Evolutionary conservation across 1,139 yeast genomes (phyloP).

Genomic region (Yamadazyma siamensis): DNA sequence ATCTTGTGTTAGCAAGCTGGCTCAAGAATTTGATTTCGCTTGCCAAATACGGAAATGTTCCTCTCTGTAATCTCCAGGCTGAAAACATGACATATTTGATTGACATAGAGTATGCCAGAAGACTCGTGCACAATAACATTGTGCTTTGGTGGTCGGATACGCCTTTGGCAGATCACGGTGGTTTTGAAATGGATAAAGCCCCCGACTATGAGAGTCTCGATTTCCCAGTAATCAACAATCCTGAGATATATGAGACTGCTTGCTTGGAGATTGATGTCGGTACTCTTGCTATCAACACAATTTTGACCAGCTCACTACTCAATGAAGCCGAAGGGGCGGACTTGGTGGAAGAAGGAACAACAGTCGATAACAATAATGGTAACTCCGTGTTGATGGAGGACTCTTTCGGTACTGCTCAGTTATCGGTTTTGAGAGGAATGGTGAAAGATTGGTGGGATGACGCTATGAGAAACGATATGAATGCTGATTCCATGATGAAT

Average conservation of each 20-base stretch:
- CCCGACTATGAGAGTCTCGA: slow-evolving; percentile 58
- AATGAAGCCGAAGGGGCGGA: slow-evolving; percentile 92
- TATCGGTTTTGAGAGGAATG: slow-evolving; percentile 66
- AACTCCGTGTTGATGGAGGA: slow-evolving; percentile 64
- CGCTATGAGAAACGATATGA: slow-evolving; percentile 63
- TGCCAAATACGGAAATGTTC: slow-evolving; percentile 74
- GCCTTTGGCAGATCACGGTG: slow-evolving; percentile 85
- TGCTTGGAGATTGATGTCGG: slow-evolving; percentile 78
- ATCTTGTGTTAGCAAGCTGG: slow-evolving; percentile 74
- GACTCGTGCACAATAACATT: slow-evolving; percentile 59
- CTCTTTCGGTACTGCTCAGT: slow-evolving; percentile 76
- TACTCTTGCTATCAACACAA: slow-evolving; percentile 80
- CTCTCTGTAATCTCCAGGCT: slow-evolving; percentile 77
- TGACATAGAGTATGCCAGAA: slow-evolving; percentile 84
- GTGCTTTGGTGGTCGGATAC: slow-evolving; percentile 92
- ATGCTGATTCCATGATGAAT: slow-evolving; percentile 85
- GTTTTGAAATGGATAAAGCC: slow-evolving; percentile 61
- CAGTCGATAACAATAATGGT: slow-evolving; percentile 40
- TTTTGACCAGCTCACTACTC: slow-evolving; percentile 77
- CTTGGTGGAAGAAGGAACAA: slow-evolving; percentile 54
- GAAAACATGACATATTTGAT: slow-evolving; percentile 77
- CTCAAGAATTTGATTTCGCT: slow-evolving; percentile 61
- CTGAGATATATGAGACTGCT: slow-evolving; percentile 76
- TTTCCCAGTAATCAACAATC: slow-evolving; percentile 71
- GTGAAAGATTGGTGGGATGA: slow-evolving; percentile 95